These are phyloP conservation scores for Pseudovirgaria hyperparasitica DNA, from an alignment of 2,329 filamentous ascomycete genomes.

Conservation along the genomic window DNA sequence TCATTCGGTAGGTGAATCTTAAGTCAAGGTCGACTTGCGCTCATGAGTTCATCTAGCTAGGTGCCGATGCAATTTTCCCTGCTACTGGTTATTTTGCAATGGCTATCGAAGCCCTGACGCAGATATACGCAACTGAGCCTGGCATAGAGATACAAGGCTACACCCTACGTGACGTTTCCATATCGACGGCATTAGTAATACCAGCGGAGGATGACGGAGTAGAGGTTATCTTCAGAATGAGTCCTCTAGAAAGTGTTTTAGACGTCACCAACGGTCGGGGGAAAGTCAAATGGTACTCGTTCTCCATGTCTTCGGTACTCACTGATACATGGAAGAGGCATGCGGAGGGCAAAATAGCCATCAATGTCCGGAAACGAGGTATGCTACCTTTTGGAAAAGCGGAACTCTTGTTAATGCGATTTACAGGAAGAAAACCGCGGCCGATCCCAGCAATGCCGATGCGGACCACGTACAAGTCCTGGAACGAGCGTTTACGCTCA, in stretches of 20 bases:
- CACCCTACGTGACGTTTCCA: slow-evolving; percentile 11
- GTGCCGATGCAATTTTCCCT: slow-evolving; percentile 29
- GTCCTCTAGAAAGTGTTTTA: slow-evolving; percentile 3
- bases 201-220: slow-evolving; percentile 11
- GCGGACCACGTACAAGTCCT: slow-evolving; percentile 6
- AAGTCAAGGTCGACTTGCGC: slow-evolving; percentile 1
- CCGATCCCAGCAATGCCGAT: slow-evolving; percentile 3
- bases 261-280: slow-evolving; percentile 5
- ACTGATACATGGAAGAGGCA: slow-evolving; percentile 10
- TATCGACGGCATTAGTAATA: slow-evolving; percentile 9
- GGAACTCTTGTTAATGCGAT: too few species aligned
- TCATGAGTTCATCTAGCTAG: slow-evolving; percentile 3
- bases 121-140: slow-evolving; percentile 5
- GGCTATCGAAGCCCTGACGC: slow-evolving; percentile 28
- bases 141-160: slow-evolving; percentile 1
- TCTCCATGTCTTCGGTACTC: slow-evolving; percentile 9
- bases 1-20: slow-evolving; percentile 17
- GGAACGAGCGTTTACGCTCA: slow-evolving; percentile 11
- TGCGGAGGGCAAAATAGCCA: slow-evolving; percentile 11
- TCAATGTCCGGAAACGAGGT: slow-evolving; percentile 3
- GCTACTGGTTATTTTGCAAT: slow-evolving; percentile 32
- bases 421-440: background rate
- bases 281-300: slow-evolving; percentile 11
- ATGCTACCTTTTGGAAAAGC: too few species aligned
- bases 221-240: slow-evolving; percentile 10